Percentiles rank a stretch among this genome's conserved stretches.
These are phyloP conservation scores for Raffaelea ambrosiae DNA, from an alignment of 2,329 filamentous ascomycete species.

Conservation along the genomic window DNA sequence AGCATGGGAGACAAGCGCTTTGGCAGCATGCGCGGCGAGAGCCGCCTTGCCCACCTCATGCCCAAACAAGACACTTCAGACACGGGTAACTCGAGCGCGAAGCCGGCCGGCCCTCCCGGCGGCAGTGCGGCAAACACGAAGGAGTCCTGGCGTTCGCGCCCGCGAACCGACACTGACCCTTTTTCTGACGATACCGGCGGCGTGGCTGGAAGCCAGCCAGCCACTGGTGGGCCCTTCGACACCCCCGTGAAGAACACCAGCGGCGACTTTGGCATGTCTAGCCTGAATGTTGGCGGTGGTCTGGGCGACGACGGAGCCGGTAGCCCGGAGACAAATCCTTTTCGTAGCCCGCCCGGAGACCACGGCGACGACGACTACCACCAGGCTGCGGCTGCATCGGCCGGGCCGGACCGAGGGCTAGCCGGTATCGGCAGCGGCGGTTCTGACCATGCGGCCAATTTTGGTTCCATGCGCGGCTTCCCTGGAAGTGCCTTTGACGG, in stretches of 20 bases:
- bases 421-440: slow-evolving; percentile 27
- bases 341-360: slow-evolving; percentile 79
- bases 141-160: slow-evolving; percentile 48
- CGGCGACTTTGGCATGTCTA: slow-evolving; percentile 55
- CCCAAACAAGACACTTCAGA: slow-evolving; percentile 28
- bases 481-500: slow-evolving; percentile 47
- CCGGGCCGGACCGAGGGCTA: slow-evolving; percentile 14
- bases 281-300: slow-evolving; percentile 47
- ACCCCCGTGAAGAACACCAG: slow-evolving; percentile 47
- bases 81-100: neutral
- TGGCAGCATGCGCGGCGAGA: slow-evolving; percentile 63
- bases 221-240: slow-evolving; percentile 33
- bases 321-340: slow-evolving; percentile 94
- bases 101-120: neutral
- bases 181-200: slow-evolving; percentile 58
- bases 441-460: slow-evolving; percentile 36
- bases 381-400: neutral
- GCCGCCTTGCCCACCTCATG: slow-evolving; percentile 77
- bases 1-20: slow-evolving; percentile 65
- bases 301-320: slow-evolving; percentile 62
- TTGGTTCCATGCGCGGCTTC: slow-evolving; percentile 47
- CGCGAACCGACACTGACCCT: slow-evolving; percentile 65
- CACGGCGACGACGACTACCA: slow-evolving; percentile 43
- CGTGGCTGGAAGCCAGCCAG: slow-evolving; percentile 52
- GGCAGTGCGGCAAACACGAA: neutral